These are phyloP conservation scores for Sporothrix luriei DNA, from an alignment of 2,329 filamentous ascomycete genomes.

Conservation along the genomic window DNA sequence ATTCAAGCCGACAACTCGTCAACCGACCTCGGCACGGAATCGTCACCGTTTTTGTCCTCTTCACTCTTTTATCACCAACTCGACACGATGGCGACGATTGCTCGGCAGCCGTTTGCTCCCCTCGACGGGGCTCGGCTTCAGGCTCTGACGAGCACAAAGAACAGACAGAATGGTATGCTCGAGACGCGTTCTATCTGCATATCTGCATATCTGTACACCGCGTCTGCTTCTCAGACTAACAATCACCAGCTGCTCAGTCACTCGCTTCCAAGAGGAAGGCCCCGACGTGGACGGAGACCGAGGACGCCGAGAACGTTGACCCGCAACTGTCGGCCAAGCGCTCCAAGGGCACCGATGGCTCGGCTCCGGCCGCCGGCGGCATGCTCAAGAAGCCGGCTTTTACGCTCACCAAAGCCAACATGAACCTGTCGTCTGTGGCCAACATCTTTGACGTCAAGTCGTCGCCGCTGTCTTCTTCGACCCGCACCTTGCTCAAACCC, in stretches of 20 bases:
- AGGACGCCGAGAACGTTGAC: conserved; percentile 65
- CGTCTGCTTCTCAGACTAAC: background rate
- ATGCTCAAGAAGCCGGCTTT: conserved; percentile 53
- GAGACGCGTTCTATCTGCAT: background rate
- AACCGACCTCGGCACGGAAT: background rate
- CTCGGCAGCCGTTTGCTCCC: conserved; percentile 74
- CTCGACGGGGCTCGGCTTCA: conserved; percentile 70
- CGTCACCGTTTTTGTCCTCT: background rate
- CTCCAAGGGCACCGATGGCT: conserved; percentile 54
- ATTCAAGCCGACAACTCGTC: conserved; percentile 14
- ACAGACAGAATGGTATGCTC: conserved; percentile 70
- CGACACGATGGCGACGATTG: conserved; percentile 56
- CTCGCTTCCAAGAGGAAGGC: conserved; percentile 61
- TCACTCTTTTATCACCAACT: background rate
- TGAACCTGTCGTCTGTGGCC: background rate
- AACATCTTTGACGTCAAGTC: conserved; percentile 40
- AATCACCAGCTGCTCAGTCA: conserved; percentile 46
- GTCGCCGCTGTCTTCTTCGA: background rate
- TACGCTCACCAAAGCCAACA: conserved; percentile 48
- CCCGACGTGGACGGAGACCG: conserved; percentile 51
- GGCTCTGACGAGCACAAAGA: conserved; percentile 73
- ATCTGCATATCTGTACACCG: background rate
- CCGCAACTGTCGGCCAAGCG: conserved; percentile 61
- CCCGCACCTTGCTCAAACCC: conserved; percentile 53
- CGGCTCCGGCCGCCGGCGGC: conserved; percentile 50